Evolutionary conservation across 106 monocot genomes (phyloP).

Genomic region (Platanthera guangdongensis): DNA sequence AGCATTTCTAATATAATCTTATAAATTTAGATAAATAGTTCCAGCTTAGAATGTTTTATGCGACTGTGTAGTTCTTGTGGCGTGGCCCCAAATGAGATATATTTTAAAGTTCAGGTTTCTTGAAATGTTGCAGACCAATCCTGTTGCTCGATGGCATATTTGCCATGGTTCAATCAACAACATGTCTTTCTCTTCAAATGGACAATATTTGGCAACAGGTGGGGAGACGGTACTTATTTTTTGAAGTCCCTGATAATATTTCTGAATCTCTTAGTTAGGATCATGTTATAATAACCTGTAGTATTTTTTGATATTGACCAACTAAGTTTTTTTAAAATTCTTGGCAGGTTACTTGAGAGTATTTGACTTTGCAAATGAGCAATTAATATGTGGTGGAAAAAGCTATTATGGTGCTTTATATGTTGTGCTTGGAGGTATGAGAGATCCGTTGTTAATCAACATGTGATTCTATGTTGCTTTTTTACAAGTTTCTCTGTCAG

Average conservation of each 20-base stretch:
- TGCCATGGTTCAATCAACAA: conserved; percentile 78
- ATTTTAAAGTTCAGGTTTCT: too few species aligned
- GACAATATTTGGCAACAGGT: conserved; percentile 59
- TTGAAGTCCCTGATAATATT: not conserved
- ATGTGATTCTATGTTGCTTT: too few species aligned
- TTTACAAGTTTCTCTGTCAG: too few species aligned
- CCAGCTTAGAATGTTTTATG: too few species aligned
- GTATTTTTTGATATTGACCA: conserved; percentile 2
- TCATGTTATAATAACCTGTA: not conserved
- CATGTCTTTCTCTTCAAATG: conserved; percentile 73
- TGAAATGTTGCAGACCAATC: conserved; percentile 59
- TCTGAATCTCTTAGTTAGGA: not conserved
- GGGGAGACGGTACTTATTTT: conserved; percentile 60
- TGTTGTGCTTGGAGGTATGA: conserved; percentile 87
- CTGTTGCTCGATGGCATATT: conserved; percentile 83
- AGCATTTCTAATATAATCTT: too few species aligned
- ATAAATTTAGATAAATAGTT: too few species aligned
- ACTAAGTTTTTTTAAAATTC: too few species aligned
- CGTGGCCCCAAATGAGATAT: too few species aligned
- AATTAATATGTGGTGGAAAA: conserved; percentile 74
- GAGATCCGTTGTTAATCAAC: too few species aligned
- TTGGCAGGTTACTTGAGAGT: conserved; percentile 77
- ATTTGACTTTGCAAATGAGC: conserved; percentile 65
- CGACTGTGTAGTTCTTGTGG: too few species aligned
- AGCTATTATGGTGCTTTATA: conserved; percentile 82